Evolutionary conservation across 495 filamentous ascomycete species (phyloP).

Genomic region (Talaromyces wortmannii): DNA sequence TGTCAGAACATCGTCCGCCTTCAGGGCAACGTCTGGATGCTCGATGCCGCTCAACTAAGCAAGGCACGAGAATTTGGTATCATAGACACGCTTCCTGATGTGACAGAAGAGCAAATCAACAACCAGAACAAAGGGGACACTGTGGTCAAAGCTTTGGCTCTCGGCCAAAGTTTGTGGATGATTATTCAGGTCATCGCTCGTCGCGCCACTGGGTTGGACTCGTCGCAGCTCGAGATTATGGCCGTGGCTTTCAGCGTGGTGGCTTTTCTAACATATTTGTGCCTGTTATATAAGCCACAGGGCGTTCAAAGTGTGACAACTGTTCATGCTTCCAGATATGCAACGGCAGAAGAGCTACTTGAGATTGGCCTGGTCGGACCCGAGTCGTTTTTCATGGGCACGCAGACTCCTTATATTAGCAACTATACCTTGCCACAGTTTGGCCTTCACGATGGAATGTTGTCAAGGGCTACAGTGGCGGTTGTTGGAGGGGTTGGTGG

Average conservation of each 20-base stretch:
- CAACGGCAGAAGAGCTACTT: background rate
- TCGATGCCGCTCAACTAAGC: background rate
- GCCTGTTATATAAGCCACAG: background rate
- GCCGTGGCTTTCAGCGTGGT: conserved; percentile 29
- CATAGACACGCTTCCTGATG: background rate
- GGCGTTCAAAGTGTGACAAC: conserved; percentile 23
- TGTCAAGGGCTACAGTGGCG: conserved; percentile 14
- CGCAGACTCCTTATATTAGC: too few species aligned
- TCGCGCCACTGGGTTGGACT: conserved; percentile 9
- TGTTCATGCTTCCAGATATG: conserved; percentile 5
- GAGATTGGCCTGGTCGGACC: conserved; percentile 10
- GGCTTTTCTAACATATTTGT: conserved; percentile 20
- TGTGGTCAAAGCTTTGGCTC: conserved; percentile 10
- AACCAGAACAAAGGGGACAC: conserved; percentile 33
- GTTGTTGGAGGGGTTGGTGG: background rate
- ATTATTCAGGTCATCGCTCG: conserved; percentile 23
- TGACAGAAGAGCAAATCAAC: conserved; percentile 18
- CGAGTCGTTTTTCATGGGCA: background rate
- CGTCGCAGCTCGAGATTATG: conserved; percentile 31
- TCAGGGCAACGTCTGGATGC: background rate
- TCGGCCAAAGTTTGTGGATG: conserved; percentile 12
- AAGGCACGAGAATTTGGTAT: background rate
- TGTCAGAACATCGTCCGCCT: too few species aligned
- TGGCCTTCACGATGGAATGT: background rate
- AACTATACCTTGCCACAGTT: background rate